A percentile compares a stretch with the other conserved stretches of the same genome.
Conservation (phyloP, 2,329 filamentous ascomycete species). For the Ceratocystis papillata region DNA sequence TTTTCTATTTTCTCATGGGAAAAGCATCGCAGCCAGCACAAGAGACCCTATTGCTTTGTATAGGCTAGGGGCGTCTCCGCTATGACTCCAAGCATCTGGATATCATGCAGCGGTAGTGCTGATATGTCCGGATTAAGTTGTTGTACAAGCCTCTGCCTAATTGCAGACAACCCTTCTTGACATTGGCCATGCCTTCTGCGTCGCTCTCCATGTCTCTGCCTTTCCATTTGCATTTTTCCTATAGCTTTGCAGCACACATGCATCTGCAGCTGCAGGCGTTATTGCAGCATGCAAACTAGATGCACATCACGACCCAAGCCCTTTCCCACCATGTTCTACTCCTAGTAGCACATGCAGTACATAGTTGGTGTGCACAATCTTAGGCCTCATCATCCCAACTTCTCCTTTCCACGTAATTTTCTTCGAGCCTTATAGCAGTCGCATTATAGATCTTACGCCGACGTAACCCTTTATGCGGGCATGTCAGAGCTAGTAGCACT, state of each 20-base stretch:
- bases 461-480: neutral
- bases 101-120: neutral
- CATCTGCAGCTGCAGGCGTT: neutral
- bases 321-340: neutral
- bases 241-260: neutral
- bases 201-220: neutral
- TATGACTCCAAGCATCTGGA: neutral
- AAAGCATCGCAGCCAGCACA: neutral
- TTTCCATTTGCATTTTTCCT: neutral
- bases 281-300: constrained; percentile 9
- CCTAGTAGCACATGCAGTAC: neutral
- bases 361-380: neutral
- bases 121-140: neutral
- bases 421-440: neutral
- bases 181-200: neutral
- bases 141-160: neutral
- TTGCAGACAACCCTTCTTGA: neutral
- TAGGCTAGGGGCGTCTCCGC: neutral
- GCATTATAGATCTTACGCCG: neutral
- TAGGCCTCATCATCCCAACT: neutral
- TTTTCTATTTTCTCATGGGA: neutral
- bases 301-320: constrained; percentile 7
- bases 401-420: neutral
- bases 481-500: neutral
- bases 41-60: neutral